Evolutionary conservation across 306 rosid genomes (phyloP).

Genomic region (Amphicarpaea edgeworthii): DNA sequence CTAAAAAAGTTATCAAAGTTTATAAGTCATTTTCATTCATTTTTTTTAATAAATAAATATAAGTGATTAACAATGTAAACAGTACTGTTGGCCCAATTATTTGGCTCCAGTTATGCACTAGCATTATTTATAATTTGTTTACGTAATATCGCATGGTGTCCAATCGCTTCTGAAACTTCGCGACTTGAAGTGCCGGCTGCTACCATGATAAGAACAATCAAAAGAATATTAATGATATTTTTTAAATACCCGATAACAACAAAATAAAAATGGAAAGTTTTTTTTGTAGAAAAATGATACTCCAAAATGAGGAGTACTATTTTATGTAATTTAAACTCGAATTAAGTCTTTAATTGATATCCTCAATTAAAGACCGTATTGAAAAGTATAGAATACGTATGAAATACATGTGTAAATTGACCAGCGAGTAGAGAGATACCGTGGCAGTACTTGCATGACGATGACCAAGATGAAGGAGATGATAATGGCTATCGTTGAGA

Average conservation of each 20-base stretch:
- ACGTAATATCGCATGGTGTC: background rate
- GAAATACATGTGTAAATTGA: background rate
- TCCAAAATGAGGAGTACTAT: too few species aligned
- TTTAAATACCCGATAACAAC: background rate
- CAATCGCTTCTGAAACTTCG: background rate
- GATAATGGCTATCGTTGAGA: background rate
- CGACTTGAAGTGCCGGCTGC: background rate
- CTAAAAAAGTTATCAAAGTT: background rate
- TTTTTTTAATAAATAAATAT: background rate
- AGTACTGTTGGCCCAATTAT: background rate
- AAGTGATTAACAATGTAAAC: background rate
- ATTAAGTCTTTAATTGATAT: background rate
- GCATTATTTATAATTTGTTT: constrained; percentile 4
- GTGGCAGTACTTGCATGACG: background rate
- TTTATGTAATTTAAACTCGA: too few species aligned
- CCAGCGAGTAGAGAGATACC: background rate
- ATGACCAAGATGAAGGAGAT: constrained; percentile 3
- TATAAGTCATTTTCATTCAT: background rate
- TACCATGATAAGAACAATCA: background rate
- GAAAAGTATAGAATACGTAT: background rate
- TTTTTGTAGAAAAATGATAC: background rate
- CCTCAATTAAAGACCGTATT: background rate
- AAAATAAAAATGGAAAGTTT: background rate
- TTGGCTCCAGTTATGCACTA: background rate
- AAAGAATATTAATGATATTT: background rate